Evolutionary conservation across 2,329 filamentous ascomycete species (phyloP), one percentile per base, ranked within the genome.

Genomic region (Cercospora sp.): DNA sequence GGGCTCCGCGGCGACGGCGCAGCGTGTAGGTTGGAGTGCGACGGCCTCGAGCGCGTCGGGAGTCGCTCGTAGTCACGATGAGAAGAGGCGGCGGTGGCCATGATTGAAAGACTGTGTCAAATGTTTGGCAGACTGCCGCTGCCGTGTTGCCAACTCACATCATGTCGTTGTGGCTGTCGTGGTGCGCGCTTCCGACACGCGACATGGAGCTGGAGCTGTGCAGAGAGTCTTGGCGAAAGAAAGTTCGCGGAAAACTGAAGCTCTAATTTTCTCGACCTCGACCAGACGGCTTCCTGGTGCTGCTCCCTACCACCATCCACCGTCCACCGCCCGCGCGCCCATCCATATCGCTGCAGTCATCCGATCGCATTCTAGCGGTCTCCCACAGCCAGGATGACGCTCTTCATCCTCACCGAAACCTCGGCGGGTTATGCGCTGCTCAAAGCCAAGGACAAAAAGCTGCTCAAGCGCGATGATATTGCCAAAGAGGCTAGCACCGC

Each of bases 391-490:
- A 77, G 64, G 65, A 84, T 84, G 82, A 80, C 80, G 59, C 80
- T 83, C 80, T 96, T 96, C 83, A 91, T 97, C 83, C 89, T 97
- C 76, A 91, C 91, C 78, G 94, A 97, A 84, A 97, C 94, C 81
- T 92, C 92, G 82, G 94, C 94, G 76, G 96, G 95, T 81, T 98
- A 98, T 85, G 95, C 94, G 82, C 89, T 99, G 81, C 93, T 99
- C 85, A 98, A 99, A 87, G 91, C 94, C 76, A 93, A 94, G 81
- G 94, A 98, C 87, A 98, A 97, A 89, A 98, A 98, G 86, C 87
- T 98, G 68, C 86, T 99, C 73, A 95, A 96, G 82, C 90, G 91
- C 77, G 91, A 94, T 82, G 89, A 94, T 78, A 82, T 96, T 71
- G 86, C 87, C 64, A 86, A 88, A 71, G 89, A 95, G 80, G 86